Base-by-base conservation (phyloP, 2,329 filamentous ascomycete species). In the Berkeleyomyces basicola region DNA sequence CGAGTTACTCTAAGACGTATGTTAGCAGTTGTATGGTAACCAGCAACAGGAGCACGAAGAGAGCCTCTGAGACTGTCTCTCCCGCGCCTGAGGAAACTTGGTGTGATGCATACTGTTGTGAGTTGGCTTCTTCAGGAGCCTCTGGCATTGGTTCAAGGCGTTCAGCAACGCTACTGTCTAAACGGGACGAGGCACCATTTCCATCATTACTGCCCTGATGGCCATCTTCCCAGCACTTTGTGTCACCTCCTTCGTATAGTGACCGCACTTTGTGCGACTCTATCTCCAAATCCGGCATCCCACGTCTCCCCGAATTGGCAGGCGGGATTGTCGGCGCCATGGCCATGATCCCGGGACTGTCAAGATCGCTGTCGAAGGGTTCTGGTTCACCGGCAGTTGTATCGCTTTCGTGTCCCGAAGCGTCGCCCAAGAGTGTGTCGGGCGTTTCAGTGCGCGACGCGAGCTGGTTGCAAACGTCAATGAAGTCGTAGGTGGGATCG, bases 181-280 rank as follows among this genome's bases (percentile, higher is more conserved):
- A 40, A 10, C 55, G 46, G 23, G 47, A 36, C n/a, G 53, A 47
- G 36, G 16, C 44, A 31, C 44, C 39, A 40, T 23, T 62, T 9
- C 53, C 47, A 10, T 39, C 2, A 16, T 16, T 42, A 47, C 42
- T 64, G 39, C 55, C 39, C 2, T 60, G 63, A n/a, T 31, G 44
- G 66, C 78, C 78, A 70, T 80, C 77, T 71, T 80, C 78, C 76
- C 77, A 79, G 67, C 73, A 74, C 72, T 78, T 72, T 72, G 71
- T 72, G 70, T 80, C 79, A 74, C 76, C 77, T 70, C 76, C 76
- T 75, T 79, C 77, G 77, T 83, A 83, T 74, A 83, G 80, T 73
- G 80, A 83, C 77, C 81, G 82, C 78, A 83, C 81, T 78, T 83
- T 82, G 79, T 80, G 79, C 75, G 81, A 83, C 75, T 83, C 81